These are phyloP conservation scores for Hordeum marinum DNA, from an alignment of 176 grass and related monocot species.

Conservation along the genomic window DNA sequence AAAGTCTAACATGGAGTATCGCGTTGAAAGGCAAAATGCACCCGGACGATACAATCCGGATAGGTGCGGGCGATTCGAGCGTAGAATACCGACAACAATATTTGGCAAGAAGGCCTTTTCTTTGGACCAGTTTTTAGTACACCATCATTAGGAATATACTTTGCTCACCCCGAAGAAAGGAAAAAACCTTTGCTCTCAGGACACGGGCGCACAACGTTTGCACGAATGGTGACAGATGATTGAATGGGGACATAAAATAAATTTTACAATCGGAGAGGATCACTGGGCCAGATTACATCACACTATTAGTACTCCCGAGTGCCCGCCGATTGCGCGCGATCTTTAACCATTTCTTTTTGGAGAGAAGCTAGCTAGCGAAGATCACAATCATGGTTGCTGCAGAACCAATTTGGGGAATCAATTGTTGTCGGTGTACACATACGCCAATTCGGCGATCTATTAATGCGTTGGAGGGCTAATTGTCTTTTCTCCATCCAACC, in stretches of 20 bases:
- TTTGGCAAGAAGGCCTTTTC: too few species aligned
- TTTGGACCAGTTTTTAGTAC: too few species aligned
- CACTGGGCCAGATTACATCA: neutral
- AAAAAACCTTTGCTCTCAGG: too few species aligned
- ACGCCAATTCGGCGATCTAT: conserved; percentile 8
- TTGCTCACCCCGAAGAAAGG: too few species aligned
- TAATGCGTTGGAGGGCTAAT: neutral
- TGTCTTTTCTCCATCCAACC: neutral
- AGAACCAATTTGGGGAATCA: neutral
- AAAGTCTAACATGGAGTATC: too few species aligned
- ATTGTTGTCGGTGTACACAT: neutral
- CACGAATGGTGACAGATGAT: neutral
- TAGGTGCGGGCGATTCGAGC: too few species aligned
- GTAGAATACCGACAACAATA: too few species aligned
- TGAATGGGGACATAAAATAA: neutral
- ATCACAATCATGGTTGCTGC: neutral
- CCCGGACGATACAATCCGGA: too few species aligned
- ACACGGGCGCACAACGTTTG: too few species aligned
- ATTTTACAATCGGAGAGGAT: neutral
- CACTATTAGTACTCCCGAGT: neutral
- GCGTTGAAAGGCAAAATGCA: too few species aligned
- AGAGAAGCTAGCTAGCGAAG: neutral
- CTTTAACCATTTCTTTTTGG: conserved; percentile 5
- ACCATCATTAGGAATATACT: too few species aligned
- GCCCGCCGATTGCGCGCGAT: neutral